phyloP scores from a whole-genome alignment of 1,284 basidiomycete species.

The Apiotrichum mycotoxinovorans region DNA sequence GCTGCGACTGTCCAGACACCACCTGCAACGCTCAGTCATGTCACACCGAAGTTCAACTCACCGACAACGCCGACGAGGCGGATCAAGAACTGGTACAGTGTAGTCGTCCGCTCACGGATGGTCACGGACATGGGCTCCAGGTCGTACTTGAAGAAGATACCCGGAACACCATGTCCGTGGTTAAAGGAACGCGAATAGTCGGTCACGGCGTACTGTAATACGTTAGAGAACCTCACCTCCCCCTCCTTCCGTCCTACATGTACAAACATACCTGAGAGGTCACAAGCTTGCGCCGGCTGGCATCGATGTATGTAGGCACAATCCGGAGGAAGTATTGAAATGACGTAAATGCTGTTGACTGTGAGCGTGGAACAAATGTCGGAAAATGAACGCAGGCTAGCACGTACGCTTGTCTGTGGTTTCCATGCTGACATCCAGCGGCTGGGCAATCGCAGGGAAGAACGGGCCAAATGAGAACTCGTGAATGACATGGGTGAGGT shows the following conservation, averaged over 20 bases:
- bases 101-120: constrained; percentile 80
- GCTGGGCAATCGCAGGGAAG: constrained; percentile 93
- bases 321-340: constrained; percentile 95
- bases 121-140: constrained; percentile 83
- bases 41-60: constrained; percentile 15
- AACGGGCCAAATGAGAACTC: constrained; percentile 96
- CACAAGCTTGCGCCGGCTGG: constrained; percentile 57
- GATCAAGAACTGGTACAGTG: constrained; percentile 75
- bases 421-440: constrained; percentile 86
- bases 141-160: constrained; percentile 96
- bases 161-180: constrained; percentile 76
- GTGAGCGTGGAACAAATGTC: neutral
- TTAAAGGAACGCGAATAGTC: constrained; percentile 78
- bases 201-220: constrained; percentile 81
- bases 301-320: constrained; percentile 83
- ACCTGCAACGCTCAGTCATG: constrained; percentile 23
- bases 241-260: too few relatives aligned
- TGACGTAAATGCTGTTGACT: constrained; percentile 88
- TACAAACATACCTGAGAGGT: constrained; percentile 59
- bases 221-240: constrained; percentile 6
- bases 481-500: constrained; percentile 89
- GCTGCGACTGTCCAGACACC: constrained; percentile 52
- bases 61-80: constrained; percentile 55
- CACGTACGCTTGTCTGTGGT: constrained; percentile 70
- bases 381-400: neutral